phyloP scores from a whole-genome alignment of 345 rosid species.

The Pugionium dolabratum region DNA sequence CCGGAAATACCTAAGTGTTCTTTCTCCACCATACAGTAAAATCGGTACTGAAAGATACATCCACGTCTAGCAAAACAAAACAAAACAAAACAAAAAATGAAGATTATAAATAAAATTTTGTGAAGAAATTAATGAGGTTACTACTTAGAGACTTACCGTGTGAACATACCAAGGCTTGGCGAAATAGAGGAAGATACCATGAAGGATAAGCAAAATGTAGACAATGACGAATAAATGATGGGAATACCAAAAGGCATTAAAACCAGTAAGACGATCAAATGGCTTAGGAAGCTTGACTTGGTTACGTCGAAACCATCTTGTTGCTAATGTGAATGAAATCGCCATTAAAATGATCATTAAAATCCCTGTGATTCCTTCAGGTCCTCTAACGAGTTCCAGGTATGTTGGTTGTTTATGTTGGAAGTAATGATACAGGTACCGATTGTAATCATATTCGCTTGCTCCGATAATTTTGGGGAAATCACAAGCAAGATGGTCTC shows the following conservation, averaged over 20 bases:
- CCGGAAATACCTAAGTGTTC: constrained; percentile 84
- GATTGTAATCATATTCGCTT: constrained; percentile 32
- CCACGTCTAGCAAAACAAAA: constrained; percentile 69
- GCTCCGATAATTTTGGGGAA: constrained; percentile 68
- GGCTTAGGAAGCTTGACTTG: constrained; percentile 86
- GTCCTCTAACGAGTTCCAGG: constrained; percentile 63
- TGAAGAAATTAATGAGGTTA: too few relatives aligned
- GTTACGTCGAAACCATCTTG: constrained; percentile 78
- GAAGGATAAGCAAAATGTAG: constrained; percentile 75
- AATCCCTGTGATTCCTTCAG: constrained; percentile 87
- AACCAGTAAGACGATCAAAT: constrained; percentile 88
- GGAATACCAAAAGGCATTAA: constrained; percentile 99
- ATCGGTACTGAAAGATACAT: constrained; percentile 93
- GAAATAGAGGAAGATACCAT: constrained; percentile 70
- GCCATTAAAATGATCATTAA: constrained; percentile 83
- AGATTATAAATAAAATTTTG: neutral
- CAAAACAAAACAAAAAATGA: neutral
- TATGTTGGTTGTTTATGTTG: constrained; percentile 64
- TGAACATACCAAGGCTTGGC: constrained; percentile 76
- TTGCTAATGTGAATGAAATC: constrained; percentile 87
- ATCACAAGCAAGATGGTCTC: constrained; percentile 91
- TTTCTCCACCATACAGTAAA: constrained; percentile 82
- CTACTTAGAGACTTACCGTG: constrained; percentile 57
- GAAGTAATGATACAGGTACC: constrained; percentile 49
- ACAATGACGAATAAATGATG: constrained; percentile 87